Evolutionary conservation across 805 yeast species (phyloP).

Genomic region (Barnettozyma sp.): DNA sequence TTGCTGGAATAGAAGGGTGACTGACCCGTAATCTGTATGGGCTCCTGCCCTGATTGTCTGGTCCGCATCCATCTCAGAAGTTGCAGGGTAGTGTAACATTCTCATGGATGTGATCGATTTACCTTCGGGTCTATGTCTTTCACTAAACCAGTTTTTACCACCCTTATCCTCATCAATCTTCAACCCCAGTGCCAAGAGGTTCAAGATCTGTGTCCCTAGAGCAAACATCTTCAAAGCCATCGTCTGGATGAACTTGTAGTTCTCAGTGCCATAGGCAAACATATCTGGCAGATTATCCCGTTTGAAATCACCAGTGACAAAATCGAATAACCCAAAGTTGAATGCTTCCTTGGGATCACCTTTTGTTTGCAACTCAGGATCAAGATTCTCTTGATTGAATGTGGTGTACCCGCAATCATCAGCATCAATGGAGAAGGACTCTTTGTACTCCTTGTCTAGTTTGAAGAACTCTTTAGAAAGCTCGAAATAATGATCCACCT

Average conservation of each 20-base stretch:
- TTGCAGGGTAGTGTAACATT: slow-evolving; percentile 62
- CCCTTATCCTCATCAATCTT: slow-evolving; percentile 49
- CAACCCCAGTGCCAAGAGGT: slow-evolving; percentile 54
- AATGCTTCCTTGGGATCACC: slow-evolving; percentile 68
- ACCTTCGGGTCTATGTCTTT: slow-evolving; percentile 46
- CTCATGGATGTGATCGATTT: slow-evolving; percentile 61
- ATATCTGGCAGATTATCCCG: slow-evolving; percentile 43
- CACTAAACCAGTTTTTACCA: slow-evolving; percentile 54
- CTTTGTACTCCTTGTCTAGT: slow-evolving; percentile 45
- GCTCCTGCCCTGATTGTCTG: slow-evolving; percentile 72
- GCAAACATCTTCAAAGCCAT: slow-evolving; percentile 41
- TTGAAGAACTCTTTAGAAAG: slow-evolving; percentile 44
- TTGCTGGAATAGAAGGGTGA: slow-evolving; percentile 67
- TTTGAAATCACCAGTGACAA: slow-evolving; percentile 38
- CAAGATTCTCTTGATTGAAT: slow-evolving; percentile 44
- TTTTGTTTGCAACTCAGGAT: slow-evolving; percentile 21
- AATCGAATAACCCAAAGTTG: slow-evolving; percentile 53
- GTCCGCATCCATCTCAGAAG: slow-evolving; percentile 34
- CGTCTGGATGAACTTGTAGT: slow-evolving; percentile 35
- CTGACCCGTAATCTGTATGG: slow-evolving; percentile 77
- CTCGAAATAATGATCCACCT: slow-evolving; percentile 45
- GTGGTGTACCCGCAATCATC: slow-evolving; percentile 57
- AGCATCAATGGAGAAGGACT: slow-evolving; percentile 41
- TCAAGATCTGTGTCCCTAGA: slow-evolving; percentile 44
- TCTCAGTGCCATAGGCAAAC: slow-evolving; percentile 35